phyloP scores from a whole-genome alignment of 441 rosid species.

The Biscutella laevigata region DNA sequence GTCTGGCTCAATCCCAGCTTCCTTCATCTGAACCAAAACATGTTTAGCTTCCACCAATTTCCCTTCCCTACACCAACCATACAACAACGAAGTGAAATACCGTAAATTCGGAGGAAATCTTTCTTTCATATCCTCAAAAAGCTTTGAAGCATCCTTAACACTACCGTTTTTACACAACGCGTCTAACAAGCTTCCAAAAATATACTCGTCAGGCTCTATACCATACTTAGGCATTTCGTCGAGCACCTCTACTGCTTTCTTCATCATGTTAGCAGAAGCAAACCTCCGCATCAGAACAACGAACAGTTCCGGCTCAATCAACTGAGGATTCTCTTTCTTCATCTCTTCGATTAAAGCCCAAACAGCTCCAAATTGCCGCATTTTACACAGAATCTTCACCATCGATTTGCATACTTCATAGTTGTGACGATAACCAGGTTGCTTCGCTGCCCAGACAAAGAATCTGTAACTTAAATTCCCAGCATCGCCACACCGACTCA shows the following conservation, averaged over 20 bases:
- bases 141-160: constrained; percentile 72
- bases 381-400: constrained; percentile 65
- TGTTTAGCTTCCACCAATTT: constrained; percentile 70
- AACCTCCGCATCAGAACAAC: constrained; percentile 69
- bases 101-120: constrained; percentile 46
- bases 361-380: constrained; percentile 83
- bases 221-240: constrained; percentile 92
- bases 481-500: constrained; percentile 77
- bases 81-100: constrained; percentile 67
- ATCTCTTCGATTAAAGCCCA: constrained; percentile 86
- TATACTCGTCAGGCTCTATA: constrained; percentile 59
- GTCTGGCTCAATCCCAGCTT: constrained; percentile 68
- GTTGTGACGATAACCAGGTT: constrained; percentile 54
- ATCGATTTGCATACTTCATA: constrained; percentile 67
- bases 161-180: constrained; percentile 75
- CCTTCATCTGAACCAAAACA: constrained; percentile 78
- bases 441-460: constrained; percentile 73
- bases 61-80: constrained; percentile 93
- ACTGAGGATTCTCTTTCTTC: constrained; percentile 46
- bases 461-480: constrained; percentile 70
- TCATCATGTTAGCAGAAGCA: constrained; percentile 73
- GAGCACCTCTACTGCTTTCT: constrained; percentile 72
- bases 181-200: constrained; percentile 68
- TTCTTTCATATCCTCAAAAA: constrained; percentile 61
- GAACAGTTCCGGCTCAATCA: constrained; percentile 62